phyloP scores from a whole-genome alignment of 148 eudicot species.

The Chenopodium album region DNA sequence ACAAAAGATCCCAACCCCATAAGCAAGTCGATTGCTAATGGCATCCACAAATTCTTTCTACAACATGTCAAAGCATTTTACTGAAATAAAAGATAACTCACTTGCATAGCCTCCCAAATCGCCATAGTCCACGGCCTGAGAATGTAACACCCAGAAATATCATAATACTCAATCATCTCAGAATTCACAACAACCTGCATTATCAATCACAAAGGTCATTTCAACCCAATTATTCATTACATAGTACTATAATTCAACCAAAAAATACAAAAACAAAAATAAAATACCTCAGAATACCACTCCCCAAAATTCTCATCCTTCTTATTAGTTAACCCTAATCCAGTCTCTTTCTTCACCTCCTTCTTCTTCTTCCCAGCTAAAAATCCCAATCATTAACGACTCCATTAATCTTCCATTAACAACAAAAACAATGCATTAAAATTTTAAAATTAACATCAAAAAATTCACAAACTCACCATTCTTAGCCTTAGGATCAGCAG shows the following conservation, averaged over 20 bases:
- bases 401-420: background rate
- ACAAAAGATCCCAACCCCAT: no score
- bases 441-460: background rate
- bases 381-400: background rate
- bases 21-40: no score
- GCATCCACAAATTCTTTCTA: background rate
- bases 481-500: constrained; percentile 5
- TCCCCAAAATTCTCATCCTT: constrained; percentile 98
- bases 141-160: constrained; percentile 91
- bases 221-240: background rate
- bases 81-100: constrained; percentile 28
- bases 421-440: background rate
- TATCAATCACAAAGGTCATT: background rate
- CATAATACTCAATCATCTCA: constrained; percentile 94
- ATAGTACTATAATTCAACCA: background rate
- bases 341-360: constrained; percentile 94
- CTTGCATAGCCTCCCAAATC: constrained; percentile 91
- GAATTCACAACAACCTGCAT: constrained; percentile 77
- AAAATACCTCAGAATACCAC: constrained; percentile 95
- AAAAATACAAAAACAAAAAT: background rate
- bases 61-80: background rate
- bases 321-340: constrained; percentile 71
- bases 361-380: constrained; percentile 81
- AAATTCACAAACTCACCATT: background rate
- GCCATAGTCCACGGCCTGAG: constrained; percentile 91